Base-by-base conservation (phyloP, 495 filamentous ascomycete species). In the Bacidia gigantensis region DNA sequence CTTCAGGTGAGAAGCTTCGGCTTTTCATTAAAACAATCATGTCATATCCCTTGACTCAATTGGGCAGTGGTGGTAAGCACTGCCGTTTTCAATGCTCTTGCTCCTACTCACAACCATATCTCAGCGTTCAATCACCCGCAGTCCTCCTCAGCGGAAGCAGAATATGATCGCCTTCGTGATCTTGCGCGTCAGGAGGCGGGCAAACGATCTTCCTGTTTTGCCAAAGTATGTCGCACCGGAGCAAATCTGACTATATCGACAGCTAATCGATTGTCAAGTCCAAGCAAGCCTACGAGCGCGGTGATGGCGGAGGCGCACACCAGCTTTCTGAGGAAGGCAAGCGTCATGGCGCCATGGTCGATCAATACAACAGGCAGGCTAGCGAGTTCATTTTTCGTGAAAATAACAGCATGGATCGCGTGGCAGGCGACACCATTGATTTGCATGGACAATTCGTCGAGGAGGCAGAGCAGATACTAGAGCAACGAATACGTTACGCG, bases 371-470 rank as follows among this genome's bases (percentile, higher is more conserved):
- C 72, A 75, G 73, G 54, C 84, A 93, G 66, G 92, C 92, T 7
- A 86, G 86, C 26, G 86, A 95, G 50, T 93, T 77, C 65, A 97
- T 97, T 57, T 96, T 97, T 74, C 78, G 86, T 2, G 86, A 87
- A 67, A 95, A 96, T 67, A 98, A 96, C 65, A 76, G 83, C 3
- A 55, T 65, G 2, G 82, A 73, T 11, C 76, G 83, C 45, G 81
- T 92, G 11, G 70, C 71, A 11, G 75, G 75, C 22, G 89, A 97
- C 60, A 86, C 84, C 2, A 95, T 98, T 56, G 92, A 98, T 69
- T 70, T 98, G 42, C 92, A 98, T 59, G 89, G 92, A 0, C 83
- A 90, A 62, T 95, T 81, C 63, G 92, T 93, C 44, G 83, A 90
- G 61, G 92, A 98, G 71, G 92, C 93, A 3, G 86, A 94, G 73